These are phyloP conservation scores for Aspergillus phoenicis DNA, from an alignment of 2,329 filamentous ascomycete species.

Conservation along the genomic window DNA sequence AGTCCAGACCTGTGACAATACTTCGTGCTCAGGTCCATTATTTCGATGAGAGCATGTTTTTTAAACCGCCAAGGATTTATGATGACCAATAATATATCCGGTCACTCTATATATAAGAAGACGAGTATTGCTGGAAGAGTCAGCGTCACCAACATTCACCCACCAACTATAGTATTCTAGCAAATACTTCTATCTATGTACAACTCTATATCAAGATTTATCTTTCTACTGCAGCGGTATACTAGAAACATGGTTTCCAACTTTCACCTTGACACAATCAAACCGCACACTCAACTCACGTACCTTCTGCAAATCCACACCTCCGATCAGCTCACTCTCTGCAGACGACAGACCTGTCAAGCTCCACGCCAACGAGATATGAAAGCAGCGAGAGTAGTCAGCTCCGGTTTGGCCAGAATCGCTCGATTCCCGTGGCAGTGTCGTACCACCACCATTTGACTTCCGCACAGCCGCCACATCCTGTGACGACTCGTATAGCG, in stretches of 20 bases:
- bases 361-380: slow-evolving; percentile 88
- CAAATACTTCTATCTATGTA: neutral
- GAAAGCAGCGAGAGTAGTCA: slow-evolving; percentile 66
- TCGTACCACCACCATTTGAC: neutral
- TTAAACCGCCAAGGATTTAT: too few species aligned
- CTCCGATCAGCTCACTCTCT: slow-evolving; percentile 35
- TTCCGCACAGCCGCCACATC: neutral
- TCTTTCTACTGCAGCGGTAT: slow-evolving; percentile 25
- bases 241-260: slow-evolving; percentile 66
- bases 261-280: slow-evolving; percentile 69
- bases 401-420: slow-evolving; percentile 17
- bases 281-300: slow-evolving; percentile 56
- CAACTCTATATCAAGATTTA: neutral
- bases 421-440: neutral
- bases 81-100: too few species aligned
- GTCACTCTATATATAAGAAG: too few species aligned
- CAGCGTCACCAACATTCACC: too few species aligned
- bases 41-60: too few species aligned
- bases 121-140: too few species aligned
- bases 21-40: too few species aligned
- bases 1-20: too few species aligned
- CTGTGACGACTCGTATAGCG: slow-evolving; percentile 60
- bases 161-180: too few species aligned
- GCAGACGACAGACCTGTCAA: slow-evolving; percentile 57
- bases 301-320: slow-evolving; percentile 34